These are phyloP conservation scores for Pseudisothecium myosuroides DNA, from an alignment of 225 moss, liverwort and hornwort genomes.

Conservation along the genomic window DNA sequence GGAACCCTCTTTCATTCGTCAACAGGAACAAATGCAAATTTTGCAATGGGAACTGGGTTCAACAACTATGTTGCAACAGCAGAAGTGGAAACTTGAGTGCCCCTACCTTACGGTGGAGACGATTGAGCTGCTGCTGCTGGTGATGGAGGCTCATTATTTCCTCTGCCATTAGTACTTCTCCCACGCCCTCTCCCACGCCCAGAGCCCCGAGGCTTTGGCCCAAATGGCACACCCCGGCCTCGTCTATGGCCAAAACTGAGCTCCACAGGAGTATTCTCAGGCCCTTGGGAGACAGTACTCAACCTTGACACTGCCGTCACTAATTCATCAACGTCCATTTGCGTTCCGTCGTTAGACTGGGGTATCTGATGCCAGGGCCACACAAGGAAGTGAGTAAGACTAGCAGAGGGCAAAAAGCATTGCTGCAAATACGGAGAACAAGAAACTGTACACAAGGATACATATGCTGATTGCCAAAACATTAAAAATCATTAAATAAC, in stretches of 20 bases:
- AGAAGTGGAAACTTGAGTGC: background rate
- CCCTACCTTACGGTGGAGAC: background rate
- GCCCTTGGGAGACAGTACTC: conserved; percentile 25
- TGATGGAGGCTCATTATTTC: background rate
- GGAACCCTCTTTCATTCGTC: background rate
- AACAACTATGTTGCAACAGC: background rate
- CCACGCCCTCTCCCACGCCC: conserved; percentile 27
- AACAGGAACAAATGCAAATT: background rate
- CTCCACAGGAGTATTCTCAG: background rate
- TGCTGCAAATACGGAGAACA: background rate
- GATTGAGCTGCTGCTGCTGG: background rate
- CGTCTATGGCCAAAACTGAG: conserved; percentile 56
- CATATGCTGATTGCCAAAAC: background rate
- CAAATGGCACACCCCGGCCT: conserved; percentile 33
- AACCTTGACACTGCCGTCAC: conserved; percentile 45
- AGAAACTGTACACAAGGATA: background rate
- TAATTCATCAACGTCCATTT: conserved; percentile 56
- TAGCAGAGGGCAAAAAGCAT: background rate
- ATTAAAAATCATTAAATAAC: background rate
- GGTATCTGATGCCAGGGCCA: background rate
- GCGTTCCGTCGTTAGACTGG: background rate
- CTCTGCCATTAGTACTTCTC: background rate
- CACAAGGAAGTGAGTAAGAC: background rate
- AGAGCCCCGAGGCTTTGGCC: background rate
- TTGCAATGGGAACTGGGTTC: background rate